A percentile compares a stretch with the other conserved stretches of the same genome.
phyloP scores from a whole-genome alignment of 139 green algal species.

The Picochlorum sp. region DNA sequence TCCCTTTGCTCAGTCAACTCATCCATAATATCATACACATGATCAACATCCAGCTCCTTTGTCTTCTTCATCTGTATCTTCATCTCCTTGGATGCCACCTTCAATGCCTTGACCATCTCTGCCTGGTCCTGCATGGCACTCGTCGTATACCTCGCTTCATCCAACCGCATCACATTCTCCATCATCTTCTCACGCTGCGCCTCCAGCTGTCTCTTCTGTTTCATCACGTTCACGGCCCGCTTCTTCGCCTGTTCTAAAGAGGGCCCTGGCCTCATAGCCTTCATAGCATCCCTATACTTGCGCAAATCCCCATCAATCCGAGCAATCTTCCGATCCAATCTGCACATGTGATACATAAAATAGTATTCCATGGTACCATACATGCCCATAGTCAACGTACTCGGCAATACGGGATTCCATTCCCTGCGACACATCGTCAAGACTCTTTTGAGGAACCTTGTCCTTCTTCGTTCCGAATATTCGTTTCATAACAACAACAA shows the following conservation, averaged over 20 bases:
- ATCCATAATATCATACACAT: constrained; percentile 93
- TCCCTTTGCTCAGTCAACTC: constrained; percentile 90
- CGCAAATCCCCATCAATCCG: constrained; percentile 89
- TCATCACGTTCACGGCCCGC: constrained; percentile 80
- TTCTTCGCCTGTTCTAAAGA: constrained; percentile 86
- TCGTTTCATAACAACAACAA: constrained; percentile 56
- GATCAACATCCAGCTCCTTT: constrained; percentile 89
- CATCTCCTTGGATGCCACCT: constrained; percentile 77
- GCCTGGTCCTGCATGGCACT: constrained; percentile 27
- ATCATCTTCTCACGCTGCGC: constrained; percentile 88
- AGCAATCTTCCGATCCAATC: constrained; percentile 87
- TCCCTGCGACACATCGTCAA: constrained; percentile 64
- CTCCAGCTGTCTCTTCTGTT: constrained; percentile 94
- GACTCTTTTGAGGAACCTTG: constrained; percentile 49
- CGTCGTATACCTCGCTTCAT: constrained; percentile 66
- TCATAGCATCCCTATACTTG: constrained; percentile 80
- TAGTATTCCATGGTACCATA: background rate
- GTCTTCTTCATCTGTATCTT: constrained; percentile 71
- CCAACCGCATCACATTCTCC: constrained; percentile 92
- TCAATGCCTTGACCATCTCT: constrained; percentile 55
- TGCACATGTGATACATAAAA: constrained; percentile 19
- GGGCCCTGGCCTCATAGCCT: constrained; percentile 68
- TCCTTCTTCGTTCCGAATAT: constrained; percentile 87
- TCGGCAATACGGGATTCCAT: constrained; percentile 40
- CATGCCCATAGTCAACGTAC: constrained; percentile 30